Evolutionary conservation across 768 basidiomycete genomes (phyloP), one percentile per base, ranked within the genome.

Genomic region (Podaxis pistillaris): DNA sequence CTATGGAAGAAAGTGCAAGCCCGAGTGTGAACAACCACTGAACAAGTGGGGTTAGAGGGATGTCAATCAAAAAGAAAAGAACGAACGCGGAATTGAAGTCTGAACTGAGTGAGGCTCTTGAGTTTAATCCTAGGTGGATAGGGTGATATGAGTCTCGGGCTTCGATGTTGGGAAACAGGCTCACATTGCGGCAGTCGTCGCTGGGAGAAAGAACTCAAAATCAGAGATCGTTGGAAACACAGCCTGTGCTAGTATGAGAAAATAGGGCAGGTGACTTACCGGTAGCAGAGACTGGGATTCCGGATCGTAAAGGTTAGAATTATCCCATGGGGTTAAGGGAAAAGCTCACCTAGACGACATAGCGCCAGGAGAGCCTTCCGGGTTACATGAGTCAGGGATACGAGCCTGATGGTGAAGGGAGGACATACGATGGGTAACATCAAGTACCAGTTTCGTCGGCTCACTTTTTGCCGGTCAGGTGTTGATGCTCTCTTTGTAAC

Each of bases 11-110:
- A 38, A 85, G 72, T 0, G 81, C 78, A 7, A 85, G 73, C 3
- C 84, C 84, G 13, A 80, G 74, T 5, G 83, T 85, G 64, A 84
- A 83, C 24, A 83, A 69, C 83, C 83, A 85, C 83, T 85, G 59
- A 41, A 59, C 15, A 40, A 30, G 15, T 51, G 12, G 49, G 40
- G n/a, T 40, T 28, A 58, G 22, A 22, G 41, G 33, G 12, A 38
- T 38, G 56, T 51, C n/a, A 17, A n/a, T 50, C 13, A n/a, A 30
- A 5, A 24, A 22, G 52, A 17, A 60, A 51, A 54, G 49, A 58
- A 46, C 63, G 36, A 15, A 36, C 50, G n/a, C 64, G 58, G 59
- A 71, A 73, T 5, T 30, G 24, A n/a, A 75, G 54, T 71, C 75
- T 76, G 46, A 50, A 63, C 37, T 33, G n/a, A 3, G 11, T 8